A percentile compares a stretch with the other conserved stretches of the same genome.
Evolutionary conservation across 441 rosid species (phyloP).

Genomic region (Hypseocharis bilobata): DNA sequence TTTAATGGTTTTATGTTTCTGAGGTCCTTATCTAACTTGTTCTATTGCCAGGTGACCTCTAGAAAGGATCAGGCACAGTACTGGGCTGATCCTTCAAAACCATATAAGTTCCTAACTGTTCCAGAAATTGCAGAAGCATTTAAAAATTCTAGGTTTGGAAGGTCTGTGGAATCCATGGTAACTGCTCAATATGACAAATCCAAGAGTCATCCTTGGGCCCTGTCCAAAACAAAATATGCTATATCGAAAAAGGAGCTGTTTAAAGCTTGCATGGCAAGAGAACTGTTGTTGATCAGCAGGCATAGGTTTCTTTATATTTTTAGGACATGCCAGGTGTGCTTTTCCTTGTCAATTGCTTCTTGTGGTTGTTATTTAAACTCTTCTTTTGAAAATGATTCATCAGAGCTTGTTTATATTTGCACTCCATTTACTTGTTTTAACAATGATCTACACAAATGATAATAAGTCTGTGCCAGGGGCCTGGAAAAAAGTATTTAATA

Average conservation of each 20-base stretch:
- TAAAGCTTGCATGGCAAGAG: constrained; percentile 57
- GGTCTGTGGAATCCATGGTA: constrained; percentile 37
- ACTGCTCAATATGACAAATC: constrained; percentile 46
- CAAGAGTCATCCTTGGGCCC: constrained; percentile 46
- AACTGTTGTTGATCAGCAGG: constrained; percentile 53
- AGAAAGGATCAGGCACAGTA: constrained; percentile 91
- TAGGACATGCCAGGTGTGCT: constrained; percentile 69
- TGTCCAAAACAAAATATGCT: constrained; percentile 58
- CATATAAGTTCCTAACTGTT: constrained; percentile 50
- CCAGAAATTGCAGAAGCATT: constrained; percentile 68
- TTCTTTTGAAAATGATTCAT: not conserved
- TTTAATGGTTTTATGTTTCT: constrained; percentile 11
- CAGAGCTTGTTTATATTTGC: no score
- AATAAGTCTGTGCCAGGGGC: no score
- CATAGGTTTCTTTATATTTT: constrained; percentile 69
- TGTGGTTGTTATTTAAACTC: not conserved
- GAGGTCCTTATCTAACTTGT: constrained; percentile 14
- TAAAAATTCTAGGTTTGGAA: constrained; percentile 50
- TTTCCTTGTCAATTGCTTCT: constrained; percentile 9
- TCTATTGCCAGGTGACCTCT: constrained; percentile 66
- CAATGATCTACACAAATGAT: no score
- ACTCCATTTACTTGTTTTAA: no score
- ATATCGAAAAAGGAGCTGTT: constrained; percentile 65
- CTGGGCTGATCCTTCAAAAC: constrained; percentile 76
- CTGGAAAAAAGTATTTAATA: no score